Evolutionary conservation across 176 grass and related monocot genomes (phyloP).

Genomic region (Phragmites australis): DNA sequence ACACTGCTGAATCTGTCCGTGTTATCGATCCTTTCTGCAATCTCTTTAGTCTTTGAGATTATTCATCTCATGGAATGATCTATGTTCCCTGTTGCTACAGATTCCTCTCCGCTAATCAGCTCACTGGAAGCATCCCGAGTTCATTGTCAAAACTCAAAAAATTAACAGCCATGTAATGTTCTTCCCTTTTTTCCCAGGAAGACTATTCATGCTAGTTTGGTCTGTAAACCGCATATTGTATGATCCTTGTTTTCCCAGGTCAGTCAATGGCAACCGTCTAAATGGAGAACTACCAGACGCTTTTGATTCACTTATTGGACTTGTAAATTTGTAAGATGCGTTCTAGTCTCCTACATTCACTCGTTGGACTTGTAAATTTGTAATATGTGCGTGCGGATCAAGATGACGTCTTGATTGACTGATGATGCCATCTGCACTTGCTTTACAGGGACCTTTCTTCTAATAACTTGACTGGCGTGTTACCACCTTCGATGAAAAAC

Average conservation of each 20-base stretch:
- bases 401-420: conserved; percentile 13
- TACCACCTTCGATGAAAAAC: conserved; percentile 77
- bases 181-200: neutral
- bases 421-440: conserved; percentile 23
- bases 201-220: conserved; percentile 3
- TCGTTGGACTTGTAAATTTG: conserved; percentile 80
- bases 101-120: conserved; percentile 92
- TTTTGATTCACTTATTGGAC: conserved; percentile 64
- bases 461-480: conserved; percentile 73
- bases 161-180: conserved; percentile 77
- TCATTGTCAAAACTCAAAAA: conserved; percentile 73
- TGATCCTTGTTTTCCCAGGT: conserved; percentile 53
- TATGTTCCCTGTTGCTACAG: conserved; percentile 45
- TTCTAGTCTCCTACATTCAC: conserved; percentile 7
- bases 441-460: conserved; percentile 71
- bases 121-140: conserved; percentile 96
- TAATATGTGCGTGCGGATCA: conserved; percentile 38
- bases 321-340: conserved; percentile 88
- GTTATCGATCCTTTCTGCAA: neutral
- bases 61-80: neutral
- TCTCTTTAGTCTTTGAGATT: neutral
- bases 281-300: conserved; percentile 77
- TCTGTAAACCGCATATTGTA: conserved; percentile 6
- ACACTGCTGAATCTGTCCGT: conserved; percentile 82
- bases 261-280: conserved; percentile 79